Evolutionary conservation across 306 rosid genomes (phyloP).

Genomic region (Biancaea sappan): DNA sequence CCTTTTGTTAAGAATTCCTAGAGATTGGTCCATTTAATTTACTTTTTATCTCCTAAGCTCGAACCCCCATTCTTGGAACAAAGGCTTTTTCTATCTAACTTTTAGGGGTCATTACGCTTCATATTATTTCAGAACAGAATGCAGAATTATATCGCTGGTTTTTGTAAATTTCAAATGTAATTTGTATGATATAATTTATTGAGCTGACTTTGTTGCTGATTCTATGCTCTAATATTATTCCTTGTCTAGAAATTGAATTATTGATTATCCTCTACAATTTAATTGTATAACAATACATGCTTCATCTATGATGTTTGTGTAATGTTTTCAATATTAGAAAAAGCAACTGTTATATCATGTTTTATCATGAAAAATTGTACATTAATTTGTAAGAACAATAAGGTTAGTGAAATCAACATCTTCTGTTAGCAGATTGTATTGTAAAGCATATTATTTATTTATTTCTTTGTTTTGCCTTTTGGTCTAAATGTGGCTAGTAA

Average conservation of each 20-base stretch:
- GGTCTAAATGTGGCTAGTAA: background rate
- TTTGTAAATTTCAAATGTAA: background rate
- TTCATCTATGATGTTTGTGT: slow-evolving; percentile 2
- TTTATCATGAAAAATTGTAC: background rate
- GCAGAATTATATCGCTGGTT: background rate
- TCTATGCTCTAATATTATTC: background rate
- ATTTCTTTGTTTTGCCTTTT: no score
- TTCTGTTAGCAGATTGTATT: background rate
- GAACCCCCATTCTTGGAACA: no score
- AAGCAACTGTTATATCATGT: background rate
- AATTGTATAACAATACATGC: background rate
- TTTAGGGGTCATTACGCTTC: background rate
- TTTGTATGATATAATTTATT: background rate
- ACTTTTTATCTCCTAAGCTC: no score
- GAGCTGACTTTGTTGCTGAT: background rate
- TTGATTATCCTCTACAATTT: background rate
- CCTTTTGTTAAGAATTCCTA: no score
- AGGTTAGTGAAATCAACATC: slow-evolving; percentile 16
- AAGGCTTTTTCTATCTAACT: background rate
- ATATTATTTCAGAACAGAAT: background rate
- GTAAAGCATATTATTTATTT: slow-evolving; percentile 1
- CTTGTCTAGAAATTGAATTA: background rate
- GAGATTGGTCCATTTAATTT: no score
- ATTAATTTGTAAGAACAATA: no score
- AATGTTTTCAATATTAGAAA: background rate